Base-by-base conservation (phyloP, 2,329 filamentous ascomycete species). In the Aspergillus sp. region DNA sequence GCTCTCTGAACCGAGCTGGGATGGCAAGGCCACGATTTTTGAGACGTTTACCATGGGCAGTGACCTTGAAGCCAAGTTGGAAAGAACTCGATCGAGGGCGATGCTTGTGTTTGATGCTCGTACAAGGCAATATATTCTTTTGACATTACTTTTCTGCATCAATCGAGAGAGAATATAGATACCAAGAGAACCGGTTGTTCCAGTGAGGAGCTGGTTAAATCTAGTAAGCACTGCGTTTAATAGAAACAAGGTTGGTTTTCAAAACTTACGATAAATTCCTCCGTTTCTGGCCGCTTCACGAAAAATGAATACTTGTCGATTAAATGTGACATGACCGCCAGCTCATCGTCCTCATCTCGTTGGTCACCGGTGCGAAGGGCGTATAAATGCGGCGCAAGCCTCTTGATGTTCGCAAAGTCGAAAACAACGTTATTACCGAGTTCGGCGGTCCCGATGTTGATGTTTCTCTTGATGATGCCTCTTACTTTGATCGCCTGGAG, bases 111-210 rank as follows among this genome's bases (percentile, higher is more conserved):
- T 39, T 2, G 45, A 47, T 7, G 54, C 58, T 12, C 58, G 54
- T 6, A 60, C 54, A 13, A 60, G 51, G 27, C 58, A 60, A 37
- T 54, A 57, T 5, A 60, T 27, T 34, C 20, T 57, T 30, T 48
- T 51, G 1, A 60, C 54, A 7, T 42, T 46, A 1, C 37, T n/a
- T 5, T 60, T 51, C 24, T 54, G 51, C 45, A 60, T 47, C 15
- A 86, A 71, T 11, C 78, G 69, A 15, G 78, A 68, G 2, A 86
- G 76, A 3, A 88, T 74, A 61, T 88, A 85, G 0, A 83, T 78
- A 0, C 88, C 88, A 0, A 90, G 75, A 4, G 86, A 86, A 1
- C 88, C 88, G 0, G 87, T 89, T 0, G 82, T 82, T 1, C 87
- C 88, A 0, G 87, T 89, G 2, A 89, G 69, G 1, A 86, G 70